A percentile compares a stretch with the other conserved stretches of the same genome.
Evolutionary conservation across 345 rosid species (phyloP).

Genomic region (Trapa incisa): DNA sequence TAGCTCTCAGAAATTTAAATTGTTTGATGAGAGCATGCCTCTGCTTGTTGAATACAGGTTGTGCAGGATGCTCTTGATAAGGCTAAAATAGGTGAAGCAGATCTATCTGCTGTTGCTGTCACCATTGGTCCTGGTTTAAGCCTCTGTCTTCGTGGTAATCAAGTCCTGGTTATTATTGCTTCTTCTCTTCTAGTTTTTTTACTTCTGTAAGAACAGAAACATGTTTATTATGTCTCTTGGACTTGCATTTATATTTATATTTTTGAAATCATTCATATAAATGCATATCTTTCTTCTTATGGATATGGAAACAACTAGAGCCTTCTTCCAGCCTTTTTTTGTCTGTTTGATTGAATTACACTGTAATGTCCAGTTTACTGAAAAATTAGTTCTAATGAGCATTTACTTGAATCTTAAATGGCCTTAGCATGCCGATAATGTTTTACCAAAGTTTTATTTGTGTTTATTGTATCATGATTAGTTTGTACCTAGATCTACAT

Average conservation of each 20-base stretch:
- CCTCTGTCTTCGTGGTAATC: constrained; percentile 86
- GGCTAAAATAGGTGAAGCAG: constrained; percentile 48
- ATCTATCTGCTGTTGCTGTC: constrained; percentile 93
- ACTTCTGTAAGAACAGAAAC: not conserved
- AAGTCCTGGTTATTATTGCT: not conserved
- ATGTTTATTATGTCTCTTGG: not conserved
- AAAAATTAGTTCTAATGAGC: too few relatives aligned
- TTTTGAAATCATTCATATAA: not conserved
- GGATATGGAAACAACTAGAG: not conserved
- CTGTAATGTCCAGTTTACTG: not conserved
- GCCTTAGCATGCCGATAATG: not conserved
- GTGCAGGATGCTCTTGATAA: constrained; percentile 70
- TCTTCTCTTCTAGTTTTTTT: not conserved
- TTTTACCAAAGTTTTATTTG: not conserved
- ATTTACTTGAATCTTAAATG: not conserved
- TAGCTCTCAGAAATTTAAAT: not conserved
- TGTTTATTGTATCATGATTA: not conserved
- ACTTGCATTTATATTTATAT: not conserved
- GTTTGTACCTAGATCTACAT: not conserved
- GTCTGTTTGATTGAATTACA: not conserved
- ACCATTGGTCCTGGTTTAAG: constrained; percentile 97
- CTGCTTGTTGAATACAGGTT: constrained; percentile 35
- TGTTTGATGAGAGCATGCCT: not conserved
- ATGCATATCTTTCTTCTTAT: not conserved
- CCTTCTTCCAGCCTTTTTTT: not conserved